Evolutionary conservation across 306 rosid genomes (phyloP), one percentile per base, ranked within the genome.

Genomic region (Castanospermum australe): DNA sequence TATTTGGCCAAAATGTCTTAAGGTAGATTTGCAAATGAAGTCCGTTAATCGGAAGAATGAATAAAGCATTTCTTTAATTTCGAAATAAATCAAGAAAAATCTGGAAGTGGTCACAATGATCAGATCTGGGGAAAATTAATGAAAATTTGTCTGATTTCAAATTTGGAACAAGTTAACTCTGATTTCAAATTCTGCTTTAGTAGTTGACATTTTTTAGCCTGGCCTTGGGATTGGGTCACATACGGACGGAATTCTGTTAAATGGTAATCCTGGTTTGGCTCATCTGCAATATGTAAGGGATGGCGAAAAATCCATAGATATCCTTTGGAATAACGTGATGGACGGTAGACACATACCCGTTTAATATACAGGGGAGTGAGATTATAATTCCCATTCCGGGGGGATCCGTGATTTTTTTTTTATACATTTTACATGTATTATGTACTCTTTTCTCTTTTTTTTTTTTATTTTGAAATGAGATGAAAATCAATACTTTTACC

Each of bases 131-230:
- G 13, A 5, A 48, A 13, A 54, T 13, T 3, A 11, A 18, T 54
- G 24, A 55, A 39, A 18, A 33, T n/a, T 32, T 42, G n/a, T 28
- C 13, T 41, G 35, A 55, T 78, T 41, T 78, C 10, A 68, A 39
- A 25, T 41, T 17, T 54, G 47, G 68, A 28, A n/a, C n/a, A n/a
- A n/a, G 67, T 63, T 24, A 13, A 38, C 39, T 42, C n/a, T 42
- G 63, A 63, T 63, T 63, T 71, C 63, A 71, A 63, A 17, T 33
- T 71, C 21, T 63, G 63, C 64, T 9, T 42, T 48, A 3, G 18
- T 36, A 73, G 54, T 36, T 44, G 65, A 83, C 67, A 17, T 35
- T 83, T 59, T 73, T 39, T 20, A 25, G 28, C 30, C 41, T 48
- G 28, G 66, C 11, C 3, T 41, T 67, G 47, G 24, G 66, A 51